Percentiles rank a stretch among this genome's conserved stretches.
phyloP scores from a whole-genome alignment of 208 protist genomes.

The Acanthamoeba triangularis region DNA sequence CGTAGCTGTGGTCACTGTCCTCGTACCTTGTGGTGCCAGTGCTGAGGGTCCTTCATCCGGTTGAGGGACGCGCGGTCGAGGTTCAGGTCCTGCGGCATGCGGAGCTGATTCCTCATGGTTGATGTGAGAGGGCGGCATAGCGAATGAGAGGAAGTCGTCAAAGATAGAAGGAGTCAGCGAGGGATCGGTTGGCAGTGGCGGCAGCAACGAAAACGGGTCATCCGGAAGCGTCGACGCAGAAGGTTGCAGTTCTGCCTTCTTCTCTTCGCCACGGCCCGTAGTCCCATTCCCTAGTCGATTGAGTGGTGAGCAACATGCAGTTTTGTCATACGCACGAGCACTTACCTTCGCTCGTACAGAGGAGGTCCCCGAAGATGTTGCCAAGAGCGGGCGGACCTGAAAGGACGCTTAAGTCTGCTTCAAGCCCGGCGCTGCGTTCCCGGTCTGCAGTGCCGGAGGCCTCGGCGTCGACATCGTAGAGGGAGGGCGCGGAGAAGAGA shows the following conservation, averaged over 20 bases:
- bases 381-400: neutral
- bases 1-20: too few species aligned
- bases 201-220: neutral
- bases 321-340: neutral
- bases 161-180: constrained; percentile 18
- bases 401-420: neutral
- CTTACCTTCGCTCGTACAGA: neutral
- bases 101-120: neutral
- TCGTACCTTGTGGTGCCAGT: too few species aligned
- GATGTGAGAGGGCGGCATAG: too few species aligned
- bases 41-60: too few species aligned
- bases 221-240: neutral
- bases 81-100: neutral
- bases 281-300: too few species aligned
- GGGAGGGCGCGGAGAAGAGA: neutral
- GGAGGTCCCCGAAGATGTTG: neutral
- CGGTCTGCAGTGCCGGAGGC: neutral
- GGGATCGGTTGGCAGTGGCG: constrained; percentile 1
- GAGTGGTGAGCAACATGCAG: too few species aligned
- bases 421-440: neutral
- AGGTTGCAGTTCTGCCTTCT: neutral
- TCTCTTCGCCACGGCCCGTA: neutral
- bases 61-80: too few species aligned
- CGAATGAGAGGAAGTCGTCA: constrained; percentile 29
- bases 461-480: neutral